These are phyloP conservation scores for Venturia aucupariae DNA, from an alignment of 2,329 filamentous ascomycete species.

Conservation along the genomic window DNA sequence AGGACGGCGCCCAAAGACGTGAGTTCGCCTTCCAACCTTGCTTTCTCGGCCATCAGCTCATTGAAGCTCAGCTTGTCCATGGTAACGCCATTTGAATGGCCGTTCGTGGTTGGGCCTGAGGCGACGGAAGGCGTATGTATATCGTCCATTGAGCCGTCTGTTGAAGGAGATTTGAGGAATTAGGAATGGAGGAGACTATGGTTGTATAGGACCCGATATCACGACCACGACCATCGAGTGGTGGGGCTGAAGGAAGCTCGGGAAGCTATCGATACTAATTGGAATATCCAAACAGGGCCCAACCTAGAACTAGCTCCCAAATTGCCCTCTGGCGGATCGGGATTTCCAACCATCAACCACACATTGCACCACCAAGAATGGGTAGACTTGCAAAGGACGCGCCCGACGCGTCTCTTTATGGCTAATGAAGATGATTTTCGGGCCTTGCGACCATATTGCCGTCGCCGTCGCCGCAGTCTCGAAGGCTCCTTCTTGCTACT, in stretches of 20 bases:
- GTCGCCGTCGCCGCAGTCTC: too few species aligned
- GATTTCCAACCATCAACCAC: not conserved
- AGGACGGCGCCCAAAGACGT: slow-evolving; percentile 75
- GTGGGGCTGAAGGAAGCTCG: not conserved
- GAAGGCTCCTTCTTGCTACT: not conserved
- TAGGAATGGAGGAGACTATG: not conserved
- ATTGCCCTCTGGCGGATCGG: too few species aligned
- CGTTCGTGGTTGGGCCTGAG: slow-evolving; percentile 64
- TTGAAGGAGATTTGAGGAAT: too few species aligned
- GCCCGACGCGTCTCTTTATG: not conserved
- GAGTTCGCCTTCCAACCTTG: slow-evolving; percentile 76
- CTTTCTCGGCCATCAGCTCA: slow-evolving; percentile 77
- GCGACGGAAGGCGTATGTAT: slow-evolving; percentile 62
- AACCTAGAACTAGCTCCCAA: too few species aligned
- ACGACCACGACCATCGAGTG: not conserved
- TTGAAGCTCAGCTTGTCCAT: slow-evolving; percentile 58
- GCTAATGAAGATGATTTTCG: not conserved
- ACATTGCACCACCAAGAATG: not conserved
- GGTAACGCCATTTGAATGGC: slow-evolving; percentile 51
- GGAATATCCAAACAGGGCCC: too few species aligned
- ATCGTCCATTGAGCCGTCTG: slow-evolving; percentile 47
- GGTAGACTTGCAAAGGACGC: not conserved
- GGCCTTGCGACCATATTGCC: not conserved
- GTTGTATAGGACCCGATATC: too few species aligned
- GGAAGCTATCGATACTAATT: too few species aligned